Evolutionary conservation across 1,139 yeast species (phyloP), one percentile per base, ranked within the genome.

Genomic region (Taphrina confusa): DNA sequence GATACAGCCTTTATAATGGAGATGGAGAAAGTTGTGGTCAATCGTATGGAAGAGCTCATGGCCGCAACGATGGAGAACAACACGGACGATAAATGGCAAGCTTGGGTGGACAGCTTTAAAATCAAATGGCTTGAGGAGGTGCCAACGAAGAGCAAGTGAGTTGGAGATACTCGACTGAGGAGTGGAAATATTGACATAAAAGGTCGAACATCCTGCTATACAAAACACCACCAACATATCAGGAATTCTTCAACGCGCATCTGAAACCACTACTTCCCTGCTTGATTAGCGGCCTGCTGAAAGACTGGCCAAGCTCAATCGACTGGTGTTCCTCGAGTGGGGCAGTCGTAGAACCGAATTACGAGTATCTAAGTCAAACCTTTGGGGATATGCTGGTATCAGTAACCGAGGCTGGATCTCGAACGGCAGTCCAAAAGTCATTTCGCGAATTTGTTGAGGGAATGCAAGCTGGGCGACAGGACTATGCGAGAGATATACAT

Each of bases 401-500:
- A 12, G 44, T 51, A 9, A 50, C 62, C 9, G 18, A 23, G 30
- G 20, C 47, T 18, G 20, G 14, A 14, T 8, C 20, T 5, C 14
- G 14, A 16, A 11, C n/a, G 6, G 39, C 22, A 14, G 8, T 11
- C 5, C 6, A n/a, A 6, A 31, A 34, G 51, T 12, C 34, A 8
- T 42, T 59, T 14, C 22, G 16, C 2, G 28, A 59, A 6, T 54
- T 59, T 27, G 45, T 39, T 12, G 31, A 45, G 5, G 46, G 47
- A 3, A 42, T 46, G 46, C 42, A 22, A 16, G 12, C 20, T 4
- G 57, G 47, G 12, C 28, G 14, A 3, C 36, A 28, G 8, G 28
- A 36, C n/a, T 60, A 60, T 30, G 55, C 60, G 9, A 34, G 52
- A 22, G 62, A 60, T 20, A 55, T 55, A 23, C 62, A 60, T 30